Conservation (phyloP, 495 filamentous ascomycete species). For the Xylaria nigripes region DNA sequence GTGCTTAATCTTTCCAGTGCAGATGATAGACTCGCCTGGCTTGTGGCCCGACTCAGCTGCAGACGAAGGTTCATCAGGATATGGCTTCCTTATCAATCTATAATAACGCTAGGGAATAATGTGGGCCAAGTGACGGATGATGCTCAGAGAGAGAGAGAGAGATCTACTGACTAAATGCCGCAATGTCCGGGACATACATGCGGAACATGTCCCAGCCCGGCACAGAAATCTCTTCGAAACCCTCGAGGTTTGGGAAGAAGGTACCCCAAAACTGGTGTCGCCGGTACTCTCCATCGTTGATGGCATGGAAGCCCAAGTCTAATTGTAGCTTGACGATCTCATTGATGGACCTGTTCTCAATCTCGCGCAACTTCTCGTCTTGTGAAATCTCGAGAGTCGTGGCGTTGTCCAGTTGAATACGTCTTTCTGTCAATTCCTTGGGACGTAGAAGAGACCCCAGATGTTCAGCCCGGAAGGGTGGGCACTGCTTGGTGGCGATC, state of each 20-base stretch:
- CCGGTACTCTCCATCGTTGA: constrained; percentile 64
- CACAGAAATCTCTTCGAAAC: constrained; percentile 54
- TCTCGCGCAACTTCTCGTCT: constrained; percentile 32
- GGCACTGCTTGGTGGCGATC: constrained; percentile 42
- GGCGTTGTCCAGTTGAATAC: constrained; percentile 39
- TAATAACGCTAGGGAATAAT: too few relatives aligned
- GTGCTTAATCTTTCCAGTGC: constrained; percentile 62
- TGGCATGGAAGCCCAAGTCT: constrained; percentile 52
- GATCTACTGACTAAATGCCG: constrained; percentile 45
- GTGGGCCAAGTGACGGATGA: background rate
- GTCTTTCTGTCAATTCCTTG: constrained; percentile 48
- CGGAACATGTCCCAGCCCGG: constrained; percentile 54
- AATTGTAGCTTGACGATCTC: constrained; percentile 54
- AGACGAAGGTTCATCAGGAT: constrained; percentile 6
- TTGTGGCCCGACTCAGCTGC: constrained; percentile 53
- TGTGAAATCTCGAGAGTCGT: constrained; percentile 26
- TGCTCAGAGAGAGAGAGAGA: background rate
- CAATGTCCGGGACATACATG: constrained; percentile 60
- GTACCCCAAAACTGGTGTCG: constrained; percentile 49
- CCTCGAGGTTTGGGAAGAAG: constrained; percentile 60
- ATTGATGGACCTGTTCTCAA: constrained; percentile 54
- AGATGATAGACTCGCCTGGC: constrained; percentile 57
- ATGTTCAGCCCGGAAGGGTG: constrained; percentile 68
- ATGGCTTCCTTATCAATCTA: background rate
- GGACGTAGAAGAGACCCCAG: constrained; percentile 63